phyloP scores from a whole-genome alignment of 2,329 filamentous ascomycete species.

The Calycina herbarum region DNA sequence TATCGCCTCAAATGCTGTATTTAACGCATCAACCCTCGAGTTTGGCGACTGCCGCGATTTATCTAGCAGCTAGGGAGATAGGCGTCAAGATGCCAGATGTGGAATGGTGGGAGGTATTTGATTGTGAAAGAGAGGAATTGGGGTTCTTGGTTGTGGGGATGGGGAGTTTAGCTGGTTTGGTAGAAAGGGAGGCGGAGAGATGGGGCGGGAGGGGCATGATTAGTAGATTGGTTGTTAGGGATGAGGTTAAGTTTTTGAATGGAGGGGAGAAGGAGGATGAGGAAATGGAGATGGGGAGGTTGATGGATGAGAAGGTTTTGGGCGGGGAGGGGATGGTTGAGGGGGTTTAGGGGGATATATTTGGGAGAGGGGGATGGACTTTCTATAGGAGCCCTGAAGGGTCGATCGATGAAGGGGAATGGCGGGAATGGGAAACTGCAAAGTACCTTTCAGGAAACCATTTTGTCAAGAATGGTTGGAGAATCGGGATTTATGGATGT shows the following conservation, averaged over 20 bases:
- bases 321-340: not conserved
- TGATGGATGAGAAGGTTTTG: constrained; percentile 33
- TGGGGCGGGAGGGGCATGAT: constrained; percentile 32
- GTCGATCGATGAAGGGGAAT: too few species aligned
- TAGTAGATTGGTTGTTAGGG: constrained; percentile 26
- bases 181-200: constrained; percentile 23
- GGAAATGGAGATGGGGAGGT: constrained; percentile 33
- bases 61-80: constrained; percentile 78
- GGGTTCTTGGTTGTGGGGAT: constrained; percentile 89
- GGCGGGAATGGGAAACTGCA: too few species aligned
- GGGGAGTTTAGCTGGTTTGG: constrained; percentile 70
- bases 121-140: constrained; percentile 90
- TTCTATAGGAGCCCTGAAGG: too few species aligned
- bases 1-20: constrained; percentile 87
- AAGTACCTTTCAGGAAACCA: too few species aligned
- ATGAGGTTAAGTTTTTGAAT: constrained; percentile 25
- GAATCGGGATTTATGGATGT: too few species aligned
- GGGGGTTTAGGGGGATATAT: not conserved
- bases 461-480: too few species aligned
- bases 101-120: constrained; percentile 98
- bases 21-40: constrained; percentile 87
- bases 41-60: constrained; percentile 85
- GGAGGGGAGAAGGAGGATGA: constrained; percentile 26
- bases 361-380: too few species aligned
- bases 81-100: constrained; percentile 76